These are phyloP conservation scores for Cercospora zeae-maydis DNA, from an alignment of 2,329 filamentous ascomycete species.

Conservation along the genomic window DNA sequence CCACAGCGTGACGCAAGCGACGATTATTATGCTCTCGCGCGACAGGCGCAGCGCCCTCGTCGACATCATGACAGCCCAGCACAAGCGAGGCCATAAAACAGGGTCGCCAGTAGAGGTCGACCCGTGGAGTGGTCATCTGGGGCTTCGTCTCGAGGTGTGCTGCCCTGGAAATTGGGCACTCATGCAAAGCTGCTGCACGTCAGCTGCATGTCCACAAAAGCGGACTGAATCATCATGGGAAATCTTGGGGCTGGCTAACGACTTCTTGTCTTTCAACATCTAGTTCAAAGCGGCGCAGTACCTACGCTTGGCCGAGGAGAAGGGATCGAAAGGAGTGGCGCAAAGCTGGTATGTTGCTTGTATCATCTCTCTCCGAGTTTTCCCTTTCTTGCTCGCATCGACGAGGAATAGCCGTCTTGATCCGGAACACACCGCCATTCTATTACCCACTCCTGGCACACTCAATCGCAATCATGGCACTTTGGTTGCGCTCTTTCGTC, in stretches of 20 bases:
- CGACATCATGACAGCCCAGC: not conserved
- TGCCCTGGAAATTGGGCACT: conserved; percentile 25
- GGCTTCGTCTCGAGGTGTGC: not conserved
- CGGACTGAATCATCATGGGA: not conserved
- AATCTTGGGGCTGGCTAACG: not conserved
- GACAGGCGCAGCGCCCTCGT: not conserved
- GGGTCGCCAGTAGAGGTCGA: not conserved
- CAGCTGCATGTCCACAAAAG: not conserved
- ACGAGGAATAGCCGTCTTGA: not conserved
- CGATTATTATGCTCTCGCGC: not conserved
- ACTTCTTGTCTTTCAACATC: conserved; percentile 12
- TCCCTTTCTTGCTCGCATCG: not conserved
- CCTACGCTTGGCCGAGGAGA: conserved; percentile 84
- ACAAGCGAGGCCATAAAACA: not conserved
- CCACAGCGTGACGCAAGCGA: not conserved
- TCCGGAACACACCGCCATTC: not conserved
- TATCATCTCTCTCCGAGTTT: not conserved
- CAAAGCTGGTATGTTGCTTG: conserved; percentile 78
- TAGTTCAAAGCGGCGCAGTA: conserved; percentile 82
- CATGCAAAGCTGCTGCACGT: conserved; percentile 24
- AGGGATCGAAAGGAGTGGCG: conserved; percentile 83
- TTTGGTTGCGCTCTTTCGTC: not conserved
- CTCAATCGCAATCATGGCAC: not conserved
- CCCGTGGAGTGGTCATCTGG: conserved; percentile 5
- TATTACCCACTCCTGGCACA: not conserved